Evolutionary conservation across 306 rosid genomes (phyloP), one percentile per base, ranked within the genome.

Genomic region (Castanea sativa): DNA sequence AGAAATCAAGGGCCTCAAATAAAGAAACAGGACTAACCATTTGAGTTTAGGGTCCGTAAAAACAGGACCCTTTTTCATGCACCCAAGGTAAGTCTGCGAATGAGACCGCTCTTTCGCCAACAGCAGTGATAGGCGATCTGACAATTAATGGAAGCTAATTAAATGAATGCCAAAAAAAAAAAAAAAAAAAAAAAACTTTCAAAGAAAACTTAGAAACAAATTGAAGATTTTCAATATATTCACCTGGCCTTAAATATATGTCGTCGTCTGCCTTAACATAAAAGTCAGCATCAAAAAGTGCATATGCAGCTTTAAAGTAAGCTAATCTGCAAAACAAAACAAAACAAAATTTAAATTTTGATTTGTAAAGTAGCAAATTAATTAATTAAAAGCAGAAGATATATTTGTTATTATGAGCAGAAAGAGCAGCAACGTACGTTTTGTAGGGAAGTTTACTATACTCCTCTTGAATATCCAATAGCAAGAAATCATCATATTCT

Each of bases 21-120:
- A 78, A 84, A 35, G 35, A 35, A 73, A 79, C 49, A 38, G 30
- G 80, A 85, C 96, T 77, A 60, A 96, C 99, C 98, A 96, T 87
- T 96, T 96, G 73, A 96, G 91, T 85, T 93, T 96, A 5, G 99
- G 93, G 73, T 92, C 97, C 5, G 97, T 96, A 83, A 96, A 96
- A 55, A 96, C 99, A 13, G 98, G 97, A 52, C 98, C 99, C 73
- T 96, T 96, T 65, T 96, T 96, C 99, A 96, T 91, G 92, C 99
- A 96, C 33, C 99, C 98, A 68, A 96, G 83, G 85, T 96, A 96
- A 27, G 98, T 96, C 89, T 93, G 98, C 30, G 94, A 63, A 78
- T 96, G 97, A 60, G 96, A 74, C 20, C 97, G 87, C 75, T 93
- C 97, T 78, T 90, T 91, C 32, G 89, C 98, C 75, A 96, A 73